phyloP scores from a whole-genome alignment of 2,329 filamentous ascomycete species.

The Diplodia seriata region DNA sequence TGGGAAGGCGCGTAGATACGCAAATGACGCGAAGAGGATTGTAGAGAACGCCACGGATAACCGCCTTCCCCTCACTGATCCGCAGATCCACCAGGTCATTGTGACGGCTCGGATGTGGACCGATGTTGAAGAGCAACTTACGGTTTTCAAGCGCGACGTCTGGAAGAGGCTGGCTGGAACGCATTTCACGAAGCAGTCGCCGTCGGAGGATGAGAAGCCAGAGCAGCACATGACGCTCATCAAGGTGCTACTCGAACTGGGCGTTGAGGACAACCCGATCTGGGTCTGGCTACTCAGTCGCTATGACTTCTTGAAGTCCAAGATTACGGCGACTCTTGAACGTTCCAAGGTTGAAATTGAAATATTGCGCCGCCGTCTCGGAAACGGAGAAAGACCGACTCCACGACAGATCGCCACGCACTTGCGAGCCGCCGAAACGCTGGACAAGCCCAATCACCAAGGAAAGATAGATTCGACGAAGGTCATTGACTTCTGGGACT shows the following conservation, averaged over 20 bases:
- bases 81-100: conserved; percentile 83
- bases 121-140: conserved; percentile 86
- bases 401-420: conserved; percentile 73
- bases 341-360: conserved; percentile 92
- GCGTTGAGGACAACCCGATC: conserved; percentile 94
- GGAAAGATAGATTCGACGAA: conserved; percentile 77
- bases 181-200: conserved; percentile 60
- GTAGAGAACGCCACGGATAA: conserved; percentile 62
- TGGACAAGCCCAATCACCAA: conserved; percentile 44
- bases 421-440: conserved; percentile 72
- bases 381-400: conserved; percentile 73
- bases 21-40: conserved; percentile 76
- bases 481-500: conserved; percentile 91
- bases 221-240: conserved; percentile 96
- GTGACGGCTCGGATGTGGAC: conserved; percentile 94
- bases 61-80: conserved; percentile 69
- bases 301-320: conserved; percentile 87
- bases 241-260: conserved; percentile 84
- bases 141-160: conserved; percentile 84
- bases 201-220: conserved; percentile 59
- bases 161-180: conserved; percentile 81
- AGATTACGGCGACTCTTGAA: conserved; percentile 80
- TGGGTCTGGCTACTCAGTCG: conserved; percentile 94
- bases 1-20: conserved; percentile 78
- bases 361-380: conserved; percentile 81